Base-by-base conservation (phyloP, 192 early-diverging fungal genomes). In the Linnemannia exigua region DNA sequence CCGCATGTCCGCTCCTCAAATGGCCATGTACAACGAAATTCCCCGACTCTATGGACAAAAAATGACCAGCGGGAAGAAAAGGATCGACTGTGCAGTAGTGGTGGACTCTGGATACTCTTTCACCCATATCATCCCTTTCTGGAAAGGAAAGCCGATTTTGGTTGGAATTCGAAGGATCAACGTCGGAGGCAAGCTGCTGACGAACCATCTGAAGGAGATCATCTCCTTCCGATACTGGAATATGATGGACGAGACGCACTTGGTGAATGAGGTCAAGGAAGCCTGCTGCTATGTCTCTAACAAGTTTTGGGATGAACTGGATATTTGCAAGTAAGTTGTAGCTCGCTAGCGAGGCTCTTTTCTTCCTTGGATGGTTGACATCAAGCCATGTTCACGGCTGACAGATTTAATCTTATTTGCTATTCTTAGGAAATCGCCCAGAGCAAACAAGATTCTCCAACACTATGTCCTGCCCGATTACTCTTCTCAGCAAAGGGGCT, bases 191-290 rank as follows among this genome's bases (percentile, higher is more conserved):
- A 97, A 96, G 54, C 85, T 97, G 54, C 83, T 97, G 75, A 97
- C 97, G 14, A 97, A 94, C 80, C 95, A 96, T 69, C 85, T 97
- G 17, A 97, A 97, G 77, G 97, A 97, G 75, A 91, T 93, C n/a
- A 94, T 97, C 31, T 97, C 97, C n/a, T 97, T 97, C 77, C 89
- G 96, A 67, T 93, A 96, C 76, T 97, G 95, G 92, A 94, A 97
- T 77, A 97, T 97, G 97, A 97, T 96, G 96, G 96, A 97, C 70
- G 96, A 97, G 84, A 95, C 96, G 0, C 94, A 91, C 72, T 89
- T 97, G n/a, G 93, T 97, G 70, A 95, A 94, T 75, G 89, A 95
- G 28, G 93, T 96, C 75, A 97, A 97, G 87, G 95, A 97, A 86
- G 87, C 90, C 8, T 95, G 95, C 80, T 97, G 97, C 78, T 96